Evolutionary conservation across 768 basidiomycete genomes (phyloP).

Genomic region (Neoboletus brunneissimus): DNA sequence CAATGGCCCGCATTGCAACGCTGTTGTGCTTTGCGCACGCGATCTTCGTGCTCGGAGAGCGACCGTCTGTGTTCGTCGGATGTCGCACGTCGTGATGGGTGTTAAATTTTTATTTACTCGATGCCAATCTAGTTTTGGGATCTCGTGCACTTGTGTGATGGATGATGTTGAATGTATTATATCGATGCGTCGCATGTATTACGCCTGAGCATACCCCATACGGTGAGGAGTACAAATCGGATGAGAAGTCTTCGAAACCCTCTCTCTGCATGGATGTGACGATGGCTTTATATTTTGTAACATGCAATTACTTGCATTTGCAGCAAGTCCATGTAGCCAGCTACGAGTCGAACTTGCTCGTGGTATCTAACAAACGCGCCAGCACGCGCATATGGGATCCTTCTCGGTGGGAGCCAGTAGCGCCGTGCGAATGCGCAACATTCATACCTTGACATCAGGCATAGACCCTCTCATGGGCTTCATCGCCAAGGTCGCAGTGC

Average conservation of each 20-base stretch:
- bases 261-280: not conserved
- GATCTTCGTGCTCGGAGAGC: not conserved
- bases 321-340: constrained; percentile 32
- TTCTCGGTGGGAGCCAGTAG: too few species aligned
- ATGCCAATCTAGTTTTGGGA: not conserved
- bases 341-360: constrained; percentile 26
- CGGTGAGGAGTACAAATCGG: not conserved
- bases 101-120: not conserved
- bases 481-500: constrained; percentile 30
- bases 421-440: too few species aligned
- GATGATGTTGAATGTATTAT: not conserved
- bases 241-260: not conserved
- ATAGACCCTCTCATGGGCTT: constrained; percentile 25
- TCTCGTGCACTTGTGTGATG: not conserved
- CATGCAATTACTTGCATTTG: constrained; percentile 7
- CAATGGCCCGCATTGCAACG: not conserved
- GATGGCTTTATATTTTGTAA: not conserved
- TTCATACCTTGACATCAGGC: constrained; percentile 18
- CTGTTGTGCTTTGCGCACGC: constrained; percentile 5
- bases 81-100: not conserved
- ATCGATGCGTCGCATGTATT: not conserved
- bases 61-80: not conserved
- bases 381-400: too few species aligned
- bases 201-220: not conserved
- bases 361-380: constrained; percentile 10